These are phyloP conservation scores for Ophiocordyceps polyrhachis-furcata DNA, from an alignment of 2,329 filamentous ascomycete genomes.

Conservation along the genomic window DNA sequence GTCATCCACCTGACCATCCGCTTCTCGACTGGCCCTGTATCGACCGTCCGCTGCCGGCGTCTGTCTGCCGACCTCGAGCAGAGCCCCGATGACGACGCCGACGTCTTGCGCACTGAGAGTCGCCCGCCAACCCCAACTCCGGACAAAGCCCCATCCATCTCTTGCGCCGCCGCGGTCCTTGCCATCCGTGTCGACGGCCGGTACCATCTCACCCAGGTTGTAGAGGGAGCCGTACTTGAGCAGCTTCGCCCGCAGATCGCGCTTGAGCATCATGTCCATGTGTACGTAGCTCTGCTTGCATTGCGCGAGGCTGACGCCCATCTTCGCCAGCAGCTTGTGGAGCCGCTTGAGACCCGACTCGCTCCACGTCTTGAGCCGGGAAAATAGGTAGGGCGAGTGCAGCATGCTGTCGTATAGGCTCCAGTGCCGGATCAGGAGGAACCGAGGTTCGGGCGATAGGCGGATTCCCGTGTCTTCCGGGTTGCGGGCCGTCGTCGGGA, in stretches of 20 bases:
- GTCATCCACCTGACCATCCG: constrained; percentile 28
- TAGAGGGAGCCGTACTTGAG: constrained; percentile 86
- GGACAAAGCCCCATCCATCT: constrained; percentile 92
- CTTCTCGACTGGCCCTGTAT: constrained; percentile 16
- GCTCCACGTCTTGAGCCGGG: constrained; percentile 84
- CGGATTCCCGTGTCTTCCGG: constrained; percentile 86
- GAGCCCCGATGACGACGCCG: constrained; percentile 76
- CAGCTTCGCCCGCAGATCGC: constrained; percentile 65
- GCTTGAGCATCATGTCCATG: constrained; percentile 96
- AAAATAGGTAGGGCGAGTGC: constrained; percentile 86
- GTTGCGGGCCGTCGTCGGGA: constrained; percentile 72
- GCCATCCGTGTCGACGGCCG: constrained; percentile 52
- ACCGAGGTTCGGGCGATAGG: constrained; percentile 81
- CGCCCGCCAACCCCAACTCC: constrained; percentile 94
- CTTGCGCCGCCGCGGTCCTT: constrained; percentile 53
- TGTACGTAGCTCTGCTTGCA: constrained; percentile 93
- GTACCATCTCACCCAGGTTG: constrained; percentile 84
- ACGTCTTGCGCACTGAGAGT: constrained; percentile 88
- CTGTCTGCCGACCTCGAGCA: constrained; percentile 72
- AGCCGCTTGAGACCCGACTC: constrained; percentile 74
- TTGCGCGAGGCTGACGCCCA: constrained; percentile 87
- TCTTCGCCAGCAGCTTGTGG: constrained; percentile 90
- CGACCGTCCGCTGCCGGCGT: constrained; percentile 16
- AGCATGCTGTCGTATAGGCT: constrained; percentile 97
- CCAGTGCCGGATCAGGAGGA: constrained; percentile 88